A percentile compares a stretch with the other conserved stretches of the same genome.
Evolutionary conservation across 495 filamentous ascomycete species (phyloP).

Genomic region (Xylaria bambusicola): DNA sequence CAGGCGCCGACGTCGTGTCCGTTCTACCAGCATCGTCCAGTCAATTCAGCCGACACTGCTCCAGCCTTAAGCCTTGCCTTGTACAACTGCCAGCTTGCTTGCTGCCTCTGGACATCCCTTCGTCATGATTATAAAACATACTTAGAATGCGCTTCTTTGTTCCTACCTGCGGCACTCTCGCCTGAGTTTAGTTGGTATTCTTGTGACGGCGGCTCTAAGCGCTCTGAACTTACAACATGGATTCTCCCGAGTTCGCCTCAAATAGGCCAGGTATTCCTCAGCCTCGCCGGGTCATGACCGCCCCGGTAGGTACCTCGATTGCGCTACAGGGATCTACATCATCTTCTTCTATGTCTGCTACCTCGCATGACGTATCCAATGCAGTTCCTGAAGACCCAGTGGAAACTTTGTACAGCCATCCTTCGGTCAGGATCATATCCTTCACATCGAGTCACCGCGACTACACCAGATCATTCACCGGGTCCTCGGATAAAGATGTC

Average conservation of each 20-base stretch:
- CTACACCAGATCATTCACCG: conserved; percentile 30
- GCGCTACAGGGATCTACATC: conserved; percentile 20
- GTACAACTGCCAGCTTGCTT: no score
- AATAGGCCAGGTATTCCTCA: conserved; percentile 21
- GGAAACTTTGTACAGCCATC: conserved; percentile 71
- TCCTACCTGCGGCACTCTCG: no score
- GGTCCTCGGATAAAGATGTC: conserved; percentile 34
- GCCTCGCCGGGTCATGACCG: conserved; percentile 46
- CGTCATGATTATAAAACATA: conserved; percentile 6
- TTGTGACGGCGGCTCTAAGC: no score
- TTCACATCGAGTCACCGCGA: conserved; percentile 57
- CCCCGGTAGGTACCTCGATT: conserved; percentile 29
- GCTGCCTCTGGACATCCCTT: no score
- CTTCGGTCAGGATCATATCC: conserved; percentile 64
- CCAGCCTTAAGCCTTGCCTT: no score
- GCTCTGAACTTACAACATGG: no score
- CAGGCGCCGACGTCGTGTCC: no score
- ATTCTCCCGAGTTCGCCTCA: conserved; percentile 6
- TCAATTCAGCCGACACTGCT: neutral
- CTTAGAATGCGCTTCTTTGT: conserved; percentile 2
- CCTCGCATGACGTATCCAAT: conserved; percentile 26
- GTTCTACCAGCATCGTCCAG: neutral
- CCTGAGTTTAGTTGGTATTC: no score
- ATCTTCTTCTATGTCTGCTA: conserved; percentile 3
- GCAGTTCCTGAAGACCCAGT: conserved; percentile 40